Evolutionary conservation across 1,284 basidiomycete genomes (phyloP).

Genomic region (Grifola frondosa): DNA sequence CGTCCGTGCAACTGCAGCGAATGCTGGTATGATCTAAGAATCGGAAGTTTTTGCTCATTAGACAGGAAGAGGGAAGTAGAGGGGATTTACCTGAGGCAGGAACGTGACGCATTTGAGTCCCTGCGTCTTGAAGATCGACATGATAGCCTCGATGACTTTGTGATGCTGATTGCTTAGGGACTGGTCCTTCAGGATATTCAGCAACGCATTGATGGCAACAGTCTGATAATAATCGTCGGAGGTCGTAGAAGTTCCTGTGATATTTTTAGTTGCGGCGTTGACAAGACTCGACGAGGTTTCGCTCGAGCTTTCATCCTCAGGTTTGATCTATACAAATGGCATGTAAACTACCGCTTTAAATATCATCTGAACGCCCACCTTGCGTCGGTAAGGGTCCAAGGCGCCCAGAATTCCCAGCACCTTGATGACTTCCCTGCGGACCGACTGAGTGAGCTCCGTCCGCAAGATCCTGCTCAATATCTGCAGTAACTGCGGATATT

Average conservation of each 20-base stretch:
- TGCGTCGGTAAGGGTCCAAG: conserved; percentile 95
- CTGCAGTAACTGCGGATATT: conserved; percentile 89
- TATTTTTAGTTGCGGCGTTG: conserved; percentile 41
- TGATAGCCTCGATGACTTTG: conserved; percentile 96
- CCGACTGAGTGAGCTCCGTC: conserved; percentile 74
- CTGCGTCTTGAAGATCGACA: conserved; percentile 99
- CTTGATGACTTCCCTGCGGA: conserved; percentile 90
- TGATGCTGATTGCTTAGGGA: conserved; percentile 85
- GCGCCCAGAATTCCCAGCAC: conserved; percentile 97
- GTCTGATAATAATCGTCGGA: conserved; percentile 98
- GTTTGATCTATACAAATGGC: conserved; percentile 53
- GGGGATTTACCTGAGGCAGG: conserved; percentile 75
- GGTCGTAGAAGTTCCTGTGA: conserved; percentile 44
- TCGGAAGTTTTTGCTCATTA: conserved; percentile 9
- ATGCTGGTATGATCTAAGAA: conserved; percentile 92
- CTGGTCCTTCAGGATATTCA: conserved; percentile 88
- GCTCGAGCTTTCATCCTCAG: conserved; percentile 73
- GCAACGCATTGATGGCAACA: conserved; percentile 88
- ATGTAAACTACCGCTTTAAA: background rate
- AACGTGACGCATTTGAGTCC: conserved; percentile 96
- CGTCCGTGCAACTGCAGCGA: conserved; percentile 84
- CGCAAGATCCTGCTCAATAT: conserved; percentile 86
- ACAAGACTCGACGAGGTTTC: conserved; percentile 68
- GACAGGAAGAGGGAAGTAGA: background rate
- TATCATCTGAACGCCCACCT: conserved; percentile 52